These are phyloP conservation scores for Paramecium primaurelia DNA, from an alignment of 73 alveolate species.

Conservation along the genomic window DNA sequence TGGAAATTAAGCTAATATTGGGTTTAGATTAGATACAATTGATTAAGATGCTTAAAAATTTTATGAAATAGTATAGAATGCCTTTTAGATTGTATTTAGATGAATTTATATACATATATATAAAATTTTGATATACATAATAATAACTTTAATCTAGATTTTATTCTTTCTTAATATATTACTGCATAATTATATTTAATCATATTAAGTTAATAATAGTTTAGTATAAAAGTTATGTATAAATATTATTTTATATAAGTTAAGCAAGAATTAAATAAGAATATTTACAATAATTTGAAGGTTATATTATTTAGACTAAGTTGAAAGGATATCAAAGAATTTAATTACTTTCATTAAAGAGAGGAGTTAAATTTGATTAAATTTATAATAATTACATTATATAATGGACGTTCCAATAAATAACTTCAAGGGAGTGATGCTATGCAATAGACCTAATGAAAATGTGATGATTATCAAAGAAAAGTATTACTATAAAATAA, in stretches of 20 bases:
- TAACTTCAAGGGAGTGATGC: conserved; percentile 93
- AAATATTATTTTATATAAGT: too few species aligned
- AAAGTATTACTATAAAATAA: conserved; percentile 54
- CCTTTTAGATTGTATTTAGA: conserved; percentile 13
- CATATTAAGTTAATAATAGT: too few species aligned
- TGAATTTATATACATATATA: background rate
- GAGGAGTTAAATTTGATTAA: background rate
- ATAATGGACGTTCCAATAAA: conserved; percentile 7
- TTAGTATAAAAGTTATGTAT: too few species aligned
- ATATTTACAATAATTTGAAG: background rate
- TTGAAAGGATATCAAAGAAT: background rate
- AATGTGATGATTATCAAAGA: conserved; percentile 57
- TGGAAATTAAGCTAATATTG: conserved; percentile 41
- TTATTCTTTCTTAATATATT: too few species aligned
- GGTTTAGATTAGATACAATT: background rate
- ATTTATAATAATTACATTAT: background rate
- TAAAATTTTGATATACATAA: conserved; percentile 34
- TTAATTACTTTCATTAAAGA: background rate
- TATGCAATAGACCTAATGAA: conserved; percentile 89
- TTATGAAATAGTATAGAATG: conserved; percentile 20
- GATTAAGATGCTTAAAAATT: conserved; percentile 30
- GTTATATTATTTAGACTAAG: background rate
- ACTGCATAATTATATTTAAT: too few species aligned
- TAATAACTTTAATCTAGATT: too few species aligned
- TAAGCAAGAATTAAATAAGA: too few species aligned